Evolutionary conservation across 2,329 filamentous ascomycete species (phyloP), one percentile per base, ranked within the genome.

Genomic region (Cladosporium sp.): DNA sequence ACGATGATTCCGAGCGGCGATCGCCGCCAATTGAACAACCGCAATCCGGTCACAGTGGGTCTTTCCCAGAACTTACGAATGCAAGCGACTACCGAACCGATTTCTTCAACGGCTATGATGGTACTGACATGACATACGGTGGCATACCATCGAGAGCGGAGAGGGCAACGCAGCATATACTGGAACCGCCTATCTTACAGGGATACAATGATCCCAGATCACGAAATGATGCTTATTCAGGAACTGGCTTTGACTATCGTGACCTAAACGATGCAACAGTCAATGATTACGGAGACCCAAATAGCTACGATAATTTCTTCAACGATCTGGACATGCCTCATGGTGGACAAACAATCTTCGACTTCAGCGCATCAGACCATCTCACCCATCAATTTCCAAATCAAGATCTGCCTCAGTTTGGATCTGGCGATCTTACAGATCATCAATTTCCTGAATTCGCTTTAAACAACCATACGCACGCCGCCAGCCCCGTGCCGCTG

Each of bases 1-100:
- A 7, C 8, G 26, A 55, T n/a, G 61, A 57, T 44, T 30, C 14
- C 61, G 26, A 64, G 61, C 61, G 61, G 61, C 61, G 10, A 30
- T 57, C 36, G 51, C 51, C 61, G 36, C 36, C 49, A 34, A 2
- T 18, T 47, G 61, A 54, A 10, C 51, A 55, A 47, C 28, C 36
- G 26, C 61, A 64, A 26, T 34, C 55, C 21, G 21, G 38, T 18
- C 10, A 55, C 15, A 34, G 21, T 4, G 55, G 34, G 14, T 34
- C 24, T 18, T 55, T 34, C 15, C 26, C 26, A 11, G 52, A 5
- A 14, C 7, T 34, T 21, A 30, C n/a, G 28, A 55, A 32, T 24
- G 30, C 52, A 55, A 32, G 18, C 26, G 52, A 55, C n/a, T 47
- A 18, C 21, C 28, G 52, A 55, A n/a, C 52, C 52, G 52, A 21